Percentiles rank a stretch among this genome's conserved stretches.
These are phyloP conservation scores for Phytophthora sojae DNA, from an alignment of 352 stramenopile genomes.

Conservation along the genomic window DNA sequence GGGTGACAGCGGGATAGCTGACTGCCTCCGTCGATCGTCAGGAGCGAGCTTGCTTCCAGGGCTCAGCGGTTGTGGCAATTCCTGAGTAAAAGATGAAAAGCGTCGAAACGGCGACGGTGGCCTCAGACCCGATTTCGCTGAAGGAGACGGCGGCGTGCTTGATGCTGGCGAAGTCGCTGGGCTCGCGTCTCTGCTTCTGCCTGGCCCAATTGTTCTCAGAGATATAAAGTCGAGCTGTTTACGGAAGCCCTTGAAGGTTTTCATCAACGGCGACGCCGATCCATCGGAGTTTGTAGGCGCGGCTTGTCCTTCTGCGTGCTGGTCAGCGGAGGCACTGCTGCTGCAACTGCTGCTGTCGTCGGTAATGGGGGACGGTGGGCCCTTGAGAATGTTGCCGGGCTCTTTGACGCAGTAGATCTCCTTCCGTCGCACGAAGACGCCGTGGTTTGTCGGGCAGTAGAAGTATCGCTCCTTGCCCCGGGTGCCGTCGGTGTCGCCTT, in stretches of 20 bases:
- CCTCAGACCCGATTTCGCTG: conserved; percentile 27
- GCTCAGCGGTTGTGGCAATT: conserved; percentile 2
- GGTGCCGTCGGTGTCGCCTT: conserved; percentile 63
- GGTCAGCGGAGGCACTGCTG: conserved; percentile 30
- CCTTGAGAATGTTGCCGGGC: conserved; percentile 39
- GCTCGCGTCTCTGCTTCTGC: conserved; percentile 26
- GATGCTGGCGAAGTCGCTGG: conserved; percentile 22
- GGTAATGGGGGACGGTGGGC: conserved; percentile 55
- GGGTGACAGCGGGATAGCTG: conserved; percentile 20
- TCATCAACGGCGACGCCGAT: conserved; percentile 41
- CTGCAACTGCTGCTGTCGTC: conserved; percentile 52
- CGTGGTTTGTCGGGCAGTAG: conserved; percentile 55
- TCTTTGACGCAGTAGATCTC: conserved; percentile 69
- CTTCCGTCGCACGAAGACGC: conserved; percentile 72
- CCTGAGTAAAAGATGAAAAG: conserved; percentile 37
- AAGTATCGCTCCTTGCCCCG: conserved; percentile 64
- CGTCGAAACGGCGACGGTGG: conserved; percentile 32
- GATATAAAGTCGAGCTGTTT: conserved; percentile 52
- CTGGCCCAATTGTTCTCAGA: conserved; percentile 29
- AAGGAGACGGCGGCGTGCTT: conserved; percentile 24
- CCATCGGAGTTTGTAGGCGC: conserved; percentile 10
- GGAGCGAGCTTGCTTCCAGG: conserved; percentile 10
- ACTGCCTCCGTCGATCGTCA: conserved; percentile 13
- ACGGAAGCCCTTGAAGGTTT: conserved; percentile 73
- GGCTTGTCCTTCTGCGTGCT: conserved; percentile 14